Conservation (phyloP, 2,329 filamentous ascomycete genomes). For the Thelonectria discophora region DNA sequence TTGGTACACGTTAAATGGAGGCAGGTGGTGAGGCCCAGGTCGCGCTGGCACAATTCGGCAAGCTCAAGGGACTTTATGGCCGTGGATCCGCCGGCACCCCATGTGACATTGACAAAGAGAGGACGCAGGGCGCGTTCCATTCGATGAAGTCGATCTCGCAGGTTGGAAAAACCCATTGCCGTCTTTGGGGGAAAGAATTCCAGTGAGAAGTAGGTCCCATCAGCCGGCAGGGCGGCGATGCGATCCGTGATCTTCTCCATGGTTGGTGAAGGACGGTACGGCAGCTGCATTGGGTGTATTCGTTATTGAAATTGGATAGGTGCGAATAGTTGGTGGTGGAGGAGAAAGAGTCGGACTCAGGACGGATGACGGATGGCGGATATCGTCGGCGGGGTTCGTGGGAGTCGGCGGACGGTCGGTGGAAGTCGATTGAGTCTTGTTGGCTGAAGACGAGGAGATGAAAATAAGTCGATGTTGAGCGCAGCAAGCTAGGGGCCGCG, state of each 20-base stretch:
- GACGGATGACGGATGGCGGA: conserved; percentile 20
- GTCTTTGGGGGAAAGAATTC: conserved; percentile 99
- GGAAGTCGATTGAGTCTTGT: conserved; percentile 4
- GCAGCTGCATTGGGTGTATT: conserved; percentile 9
- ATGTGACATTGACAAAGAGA: conserved; percentile 96
- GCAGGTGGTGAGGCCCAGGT: conserved; percentile 92
- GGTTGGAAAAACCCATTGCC: conserved; percentile 91
- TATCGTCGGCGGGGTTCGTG: conserved; percentile 30
- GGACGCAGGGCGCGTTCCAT: conserved; percentile 93
- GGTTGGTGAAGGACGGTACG: conserved; percentile 22
- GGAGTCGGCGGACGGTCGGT: conserved; percentile 8
- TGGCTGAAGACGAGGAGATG: not conserved
- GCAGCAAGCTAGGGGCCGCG: not conserved
- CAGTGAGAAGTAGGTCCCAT: conserved; percentile 89
- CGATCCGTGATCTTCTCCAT: conserved; percentile 96
- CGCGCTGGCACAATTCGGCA: conserved; percentile 92
- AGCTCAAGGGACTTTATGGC: conserved; percentile 90
- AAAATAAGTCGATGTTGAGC: not conserved
- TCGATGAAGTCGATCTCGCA: conserved; percentile 90
- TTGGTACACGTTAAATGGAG: conserved; percentile 98
- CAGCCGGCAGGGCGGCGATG: conserved; percentile 85
- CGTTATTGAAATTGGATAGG: not conserved
- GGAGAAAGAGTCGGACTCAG: not conserved
- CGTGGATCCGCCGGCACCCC: conserved; percentile 95
- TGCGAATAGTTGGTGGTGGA: conserved; percentile 8